phyloP scores from a whole-genome alignment of 2,329 filamentous ascomycete genomes.

The Hortaea sp. region DNA sequence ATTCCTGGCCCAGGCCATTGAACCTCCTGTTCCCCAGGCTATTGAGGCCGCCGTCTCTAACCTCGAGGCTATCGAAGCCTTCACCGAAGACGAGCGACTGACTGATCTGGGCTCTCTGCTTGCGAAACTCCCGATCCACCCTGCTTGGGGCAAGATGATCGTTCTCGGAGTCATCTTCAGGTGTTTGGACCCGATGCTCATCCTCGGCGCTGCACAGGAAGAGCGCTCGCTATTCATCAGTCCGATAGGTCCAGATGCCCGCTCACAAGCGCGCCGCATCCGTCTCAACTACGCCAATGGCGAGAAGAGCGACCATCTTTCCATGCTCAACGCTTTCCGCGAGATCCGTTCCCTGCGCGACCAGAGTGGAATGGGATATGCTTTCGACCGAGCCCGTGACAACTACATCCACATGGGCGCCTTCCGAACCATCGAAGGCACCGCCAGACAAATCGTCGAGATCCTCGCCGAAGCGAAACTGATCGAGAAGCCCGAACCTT shows the following conservation, averaged over 20 bases:
- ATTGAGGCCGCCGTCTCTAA: constrained; percentile 31
- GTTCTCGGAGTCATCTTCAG: constrained; percentile 42
- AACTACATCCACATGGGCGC: constrained; percentile 28
- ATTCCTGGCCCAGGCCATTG: constrained; percentile 35
- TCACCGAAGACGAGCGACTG: constrained; percentile 34
- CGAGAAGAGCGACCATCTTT: constrained; percentile 38
- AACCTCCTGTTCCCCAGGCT: constrained; percentile 31
- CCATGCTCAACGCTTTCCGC: constrained; percentile 34
- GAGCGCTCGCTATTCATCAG: constrained; percentile 27
- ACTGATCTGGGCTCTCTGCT: constrained; percentile 40
- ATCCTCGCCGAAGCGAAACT: constrained; percentile 28
- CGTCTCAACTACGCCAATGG: constrained; percentile 25
- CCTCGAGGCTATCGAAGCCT: constrained; percentile 31
- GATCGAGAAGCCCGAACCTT: constrained; percentile 9
- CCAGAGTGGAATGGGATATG: constrained; percentile 20
- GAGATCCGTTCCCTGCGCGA: constrained; percentile 26
- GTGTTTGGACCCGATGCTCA: constrained; percentile 42
- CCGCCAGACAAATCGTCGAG: constrained; percentile 28
- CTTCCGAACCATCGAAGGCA: constrained; percentile 27
- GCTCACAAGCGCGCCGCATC: constrained; percentile 14
- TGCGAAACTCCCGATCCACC: constrained; percentile 31
- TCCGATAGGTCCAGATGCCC: constrained; percentile 13
- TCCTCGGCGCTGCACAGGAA: constrained; percentile 29
- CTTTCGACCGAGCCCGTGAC: constrained; percentile 21
- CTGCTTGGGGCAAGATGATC: constrained; percentile 40